Evolutionary conservation across 768 basidiomycete genomes (phyloP).

Genomic region (Kwoniella pini): DNA sequence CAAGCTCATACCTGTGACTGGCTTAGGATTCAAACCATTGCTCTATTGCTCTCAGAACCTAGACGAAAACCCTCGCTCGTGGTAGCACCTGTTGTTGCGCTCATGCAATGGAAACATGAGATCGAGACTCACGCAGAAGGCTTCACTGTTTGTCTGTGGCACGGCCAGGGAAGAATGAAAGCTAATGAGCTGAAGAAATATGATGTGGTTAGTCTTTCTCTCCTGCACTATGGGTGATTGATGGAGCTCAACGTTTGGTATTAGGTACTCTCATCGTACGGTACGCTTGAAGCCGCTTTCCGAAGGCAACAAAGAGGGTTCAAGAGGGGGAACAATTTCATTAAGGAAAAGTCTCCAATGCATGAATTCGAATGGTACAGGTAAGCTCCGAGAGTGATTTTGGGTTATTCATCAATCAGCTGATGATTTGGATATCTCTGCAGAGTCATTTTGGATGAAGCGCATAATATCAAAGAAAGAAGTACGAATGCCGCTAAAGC

Average conservation of each 20-base stretch:
- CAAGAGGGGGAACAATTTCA: conserved; percentile 75
- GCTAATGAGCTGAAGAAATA: conserved; percentile 74
- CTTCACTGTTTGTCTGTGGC: conserved; percentile 85
- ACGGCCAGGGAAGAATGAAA: conserved; percentile 73
- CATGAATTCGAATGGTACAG: conserved; percentile 85
- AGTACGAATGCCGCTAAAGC: conserved; percentile 94
- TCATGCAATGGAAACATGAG: conserved; percentile 90
- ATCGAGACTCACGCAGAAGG: conserved; percentile 81
- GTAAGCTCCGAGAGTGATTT: conserved; percentile 60
- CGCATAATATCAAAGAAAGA: conserved; percentile 97
- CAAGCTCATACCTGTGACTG: neutral
- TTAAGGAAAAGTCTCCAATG: conserved; percentile 84
- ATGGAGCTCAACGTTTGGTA: conserved; percentile 58
- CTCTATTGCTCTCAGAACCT: conserved; percentile 75
- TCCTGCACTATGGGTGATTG: neutral
- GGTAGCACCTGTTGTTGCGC: conserved; percentile 67
- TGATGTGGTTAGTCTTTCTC: conserved; percentile 68
- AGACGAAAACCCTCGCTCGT: conserved; percentile 80
- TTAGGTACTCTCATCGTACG: conserved; percentile 62
- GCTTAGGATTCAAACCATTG: conserved; percentile 90
- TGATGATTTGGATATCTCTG: neutral
- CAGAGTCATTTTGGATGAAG: conserved; percentile 72
- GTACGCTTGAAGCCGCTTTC: conserved; percentile 87
- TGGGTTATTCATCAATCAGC: neutral
- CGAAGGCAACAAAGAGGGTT: conserved; percentile 91